These are phyloP conservation scores for Kondoa subrosea DNA, from an alignment of 768 basidiomycete genomes.

Conservation along the genomic window DNA sequence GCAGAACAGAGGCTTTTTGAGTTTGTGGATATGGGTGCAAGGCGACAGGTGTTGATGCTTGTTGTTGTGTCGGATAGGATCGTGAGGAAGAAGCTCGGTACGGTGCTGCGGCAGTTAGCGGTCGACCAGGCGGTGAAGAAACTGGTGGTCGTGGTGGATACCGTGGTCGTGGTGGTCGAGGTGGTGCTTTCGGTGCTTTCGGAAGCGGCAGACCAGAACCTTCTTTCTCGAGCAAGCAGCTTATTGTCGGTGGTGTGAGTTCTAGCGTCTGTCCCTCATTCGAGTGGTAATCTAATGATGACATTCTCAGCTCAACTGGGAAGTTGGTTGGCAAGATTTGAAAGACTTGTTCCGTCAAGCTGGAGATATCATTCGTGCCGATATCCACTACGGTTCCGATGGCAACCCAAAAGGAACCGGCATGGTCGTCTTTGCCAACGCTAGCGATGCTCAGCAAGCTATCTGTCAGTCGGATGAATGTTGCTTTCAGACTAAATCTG, in stretches of 20 bases:
- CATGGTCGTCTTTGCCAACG: slow-evolving; percentile 85
- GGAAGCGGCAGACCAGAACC: slow-evolving; percentile 1
- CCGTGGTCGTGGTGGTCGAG: slow-evolving; percentile 20
- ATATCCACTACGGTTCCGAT: slow-evolving; percentile 80
- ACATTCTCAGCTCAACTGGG: slow-evolving; percentile 58
- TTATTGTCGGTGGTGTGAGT: slow-evolving; percentile 15
- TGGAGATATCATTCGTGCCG: slow-evolving; percentile 85
- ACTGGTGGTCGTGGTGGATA: slow-evolving; percentile 24
- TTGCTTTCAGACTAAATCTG: neutral
- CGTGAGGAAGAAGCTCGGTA: slow-evolving; percentile 92
- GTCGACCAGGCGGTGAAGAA: slow-evolving; percentile 33
- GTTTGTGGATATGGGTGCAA: neutral
- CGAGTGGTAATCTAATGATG: neutral
- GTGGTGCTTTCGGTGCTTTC: slow-evolving; percentile 19
- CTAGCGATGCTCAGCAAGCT: slow-evolving; percentile 77
- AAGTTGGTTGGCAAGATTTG: slow-evolving; percentile 97
- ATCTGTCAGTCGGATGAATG: slow-evolving; percentile 47
- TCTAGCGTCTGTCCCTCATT: neutral
- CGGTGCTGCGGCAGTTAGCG: slow-evolving; percentile 84
- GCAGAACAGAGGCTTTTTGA: neutral
- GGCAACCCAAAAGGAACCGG: slow-evolving; percentile 90
- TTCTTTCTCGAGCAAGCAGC: slow-evolving; percentile 8
- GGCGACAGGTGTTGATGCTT: slow-evolving; percentile 1
- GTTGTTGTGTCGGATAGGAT: slow-evolving; percentile 45
- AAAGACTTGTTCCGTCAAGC: slow-evolving; percentile 93